Percentiles rank a stretch among this genome's conserved stretches.
Evolutionary conservation across 164 flowering plant species (phyloP).

Genomic region (Liquidambar formosana): DNA sequence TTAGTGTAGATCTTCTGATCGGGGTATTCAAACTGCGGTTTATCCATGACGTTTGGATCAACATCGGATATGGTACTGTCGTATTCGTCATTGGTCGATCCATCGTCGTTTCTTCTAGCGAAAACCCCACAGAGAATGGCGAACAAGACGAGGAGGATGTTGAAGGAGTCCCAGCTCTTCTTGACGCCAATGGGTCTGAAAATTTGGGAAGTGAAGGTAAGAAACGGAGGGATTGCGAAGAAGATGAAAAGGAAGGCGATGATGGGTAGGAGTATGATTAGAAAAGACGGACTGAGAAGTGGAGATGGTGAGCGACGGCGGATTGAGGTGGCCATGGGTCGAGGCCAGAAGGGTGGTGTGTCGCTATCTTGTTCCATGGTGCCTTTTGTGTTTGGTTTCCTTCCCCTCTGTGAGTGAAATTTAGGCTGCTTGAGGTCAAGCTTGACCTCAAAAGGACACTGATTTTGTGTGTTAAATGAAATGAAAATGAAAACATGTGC

Average conservation of each 20-base stretch:
- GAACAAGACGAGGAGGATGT: slow-evolving; percentile 58
- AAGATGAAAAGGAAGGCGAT: slow-evolving; percentile 32
- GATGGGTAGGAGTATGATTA: slow-evolving; percentile 46
- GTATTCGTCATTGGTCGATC: slow-evolving; percentile 15
- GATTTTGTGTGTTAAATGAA: too few species aligned
- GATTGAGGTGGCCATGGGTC: slow-evolving; percentile 8
- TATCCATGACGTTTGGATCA: background rate
- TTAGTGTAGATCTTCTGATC: background rate
- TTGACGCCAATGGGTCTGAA: slow-evolving; percentile 46
- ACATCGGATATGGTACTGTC: background rate
- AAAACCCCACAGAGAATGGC: slow-evolving; percentile 83
- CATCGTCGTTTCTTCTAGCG: slow-evolving; percentile 41
- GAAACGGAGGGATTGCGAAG: slow-evolving; percentile 45
- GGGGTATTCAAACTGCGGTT: background rate
- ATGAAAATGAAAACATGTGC: too few species aligned
- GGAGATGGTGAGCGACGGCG: slow-evolving; percentile 32
- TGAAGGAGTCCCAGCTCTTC: slow-evolving; percentile 70
- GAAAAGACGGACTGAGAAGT: slow-evolving; percentile 31
- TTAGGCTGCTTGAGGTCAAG: too few species aligned
- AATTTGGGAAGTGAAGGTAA: slow-evolving; percentile 38
- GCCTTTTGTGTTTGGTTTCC: background rate
- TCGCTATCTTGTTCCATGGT: slow-evolving; percentile 23
- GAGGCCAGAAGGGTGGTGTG: slow-evolving; percentile 37
- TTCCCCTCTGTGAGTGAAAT: too few species aligned
- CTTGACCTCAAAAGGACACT: too few species aligned